Evolutionary conservation across 2,329 filamentous ascomycete genomes (phyloP), one percentile per base, ranked within the genome.

Genomic region (Ophiostoma triangulosporum): DNA sequence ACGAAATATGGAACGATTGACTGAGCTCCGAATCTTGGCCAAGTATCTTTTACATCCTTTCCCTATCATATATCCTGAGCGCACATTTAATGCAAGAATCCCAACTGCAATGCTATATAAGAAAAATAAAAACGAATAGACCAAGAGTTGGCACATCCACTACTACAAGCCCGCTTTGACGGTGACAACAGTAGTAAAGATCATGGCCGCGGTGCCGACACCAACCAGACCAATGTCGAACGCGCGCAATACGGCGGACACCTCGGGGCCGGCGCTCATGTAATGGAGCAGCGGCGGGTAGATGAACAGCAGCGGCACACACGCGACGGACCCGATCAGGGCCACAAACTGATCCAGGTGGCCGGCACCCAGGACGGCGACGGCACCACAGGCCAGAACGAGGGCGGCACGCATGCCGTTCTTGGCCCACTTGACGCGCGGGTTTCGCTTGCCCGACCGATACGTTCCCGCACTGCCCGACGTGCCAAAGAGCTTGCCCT

Each of bases 331-430:
- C 12, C 84, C 84, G 58, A 88, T 87, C 48, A 88, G 68, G 0
- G 84, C 80, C 12, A 88, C 84, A 59, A 88, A 88, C 57, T 83
- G 81, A 66, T 88, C 84, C 57, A 88, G 69, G 63, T 86, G 81
- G 40, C 75, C 80, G 0, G 83, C 81, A 15, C 84, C 84, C 1
- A 79, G 60, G 12, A 84, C 77, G 15, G 81, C 74, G 43, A 88
- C 71, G 20, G 71, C 69, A 8, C 78, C 79, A 58, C 82, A 85
- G 8, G 81, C 35, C 1, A 74, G 63, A 31, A 84, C 77, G 22
- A 85, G 62, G 0, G 64, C 60, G 0, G 78, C 73, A 22, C 84
- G 72, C 60, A 88, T 78, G 1, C 66, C 73, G 60, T 88, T 88
- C 74, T 88, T 88, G 68, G 81, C 81, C 84, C 84, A 88, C 64